Base-by-base conservation (phyloP, 768 basidiomycete genomes). In the Lactarius vividus region DNA sequence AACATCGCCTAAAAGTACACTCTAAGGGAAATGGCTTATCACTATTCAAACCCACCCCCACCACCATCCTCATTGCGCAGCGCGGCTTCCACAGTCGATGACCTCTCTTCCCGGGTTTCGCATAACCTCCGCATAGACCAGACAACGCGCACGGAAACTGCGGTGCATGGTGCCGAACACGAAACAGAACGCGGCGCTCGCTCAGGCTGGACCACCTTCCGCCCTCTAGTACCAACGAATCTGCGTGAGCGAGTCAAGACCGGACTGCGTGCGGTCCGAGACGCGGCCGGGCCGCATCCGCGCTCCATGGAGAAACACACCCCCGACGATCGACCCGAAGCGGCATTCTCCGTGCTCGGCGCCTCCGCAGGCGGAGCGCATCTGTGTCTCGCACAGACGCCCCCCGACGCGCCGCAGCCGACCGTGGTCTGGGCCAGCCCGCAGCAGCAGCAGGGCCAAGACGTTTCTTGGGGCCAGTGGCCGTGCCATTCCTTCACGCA, bases 391-490 rank as follows among this genome's bases (percentile, higher is more conserved):
- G 44, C 56, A 2, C 44, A 28, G 18, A 58, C 11, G 18, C 49
- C 31, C 3, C 20, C 46, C 15, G 37, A 58, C 18, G 16, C 39
- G n/a, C 56, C 29, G 18, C 56, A 57, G 0, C 40, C 56, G 26
- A 66, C 56, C 2, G 39, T 66, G 11, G 28, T 62, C 37, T 58
- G 61, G 59, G 29, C 37, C 20, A 15, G 29, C 40, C 65, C 58
- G 8, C n/a, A 64, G 52, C 39, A 64, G 52, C 39, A 26, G 23
- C 46, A 49, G 23, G 49, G 49, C 2, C 49, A 52, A 52, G 49
- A 5, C 5, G 26, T 35, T 15, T 2, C 46, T 2, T 66, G 65
- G 65, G 65, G 61, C 31, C n/a, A 66, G 7, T 66, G 65, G 56
- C 44, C 61, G 23, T 58, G 37, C 39, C 61, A 42, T 11, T 9